These are phyloP conservation scores for Suillus occidentalis DNA, from an alignment of 768 basidiomycete genomes.

Conservation along the genomic window DNA sequence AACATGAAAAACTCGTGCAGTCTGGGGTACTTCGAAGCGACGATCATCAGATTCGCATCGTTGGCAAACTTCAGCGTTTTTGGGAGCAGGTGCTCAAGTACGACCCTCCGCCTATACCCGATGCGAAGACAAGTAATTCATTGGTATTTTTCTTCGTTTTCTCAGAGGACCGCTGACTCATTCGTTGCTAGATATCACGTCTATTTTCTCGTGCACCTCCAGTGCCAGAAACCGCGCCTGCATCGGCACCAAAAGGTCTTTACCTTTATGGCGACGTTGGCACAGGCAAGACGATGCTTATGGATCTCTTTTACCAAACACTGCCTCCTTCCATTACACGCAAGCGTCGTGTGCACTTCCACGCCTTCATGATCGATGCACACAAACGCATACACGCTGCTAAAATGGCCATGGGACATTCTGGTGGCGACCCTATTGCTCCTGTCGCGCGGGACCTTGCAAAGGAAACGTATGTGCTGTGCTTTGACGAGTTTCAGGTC, in stretches of 20 bases:
- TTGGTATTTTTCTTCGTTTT: conserved; percentile 27
- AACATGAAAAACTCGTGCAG: conserved; percentile 49
- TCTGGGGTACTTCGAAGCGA: conserved; percentile 67
- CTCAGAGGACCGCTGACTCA: conserved; percentile 32
- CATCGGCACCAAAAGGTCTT: conserved; percentile 74
- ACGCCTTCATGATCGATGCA: conserved; percentile 99
- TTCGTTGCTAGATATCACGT: conserved; percentile 21
- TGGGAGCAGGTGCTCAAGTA: conserved; percentile 73
- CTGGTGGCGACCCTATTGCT: conserved; percentile 78
- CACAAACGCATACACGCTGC: conserved; percentile 88
- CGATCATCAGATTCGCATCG: conserved; percentile 80
- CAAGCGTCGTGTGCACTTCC: conserved; percentile 93
- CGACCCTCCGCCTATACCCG: conserved; percentile 63
- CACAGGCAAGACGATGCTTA: conserved; percentile 98
- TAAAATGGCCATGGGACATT: conserved; percentile 66
- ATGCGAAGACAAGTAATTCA: conserved; percentile 31
- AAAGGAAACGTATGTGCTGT: conserved; percentile 78
- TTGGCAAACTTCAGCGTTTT: conserved; percentile 77
- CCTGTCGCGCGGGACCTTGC: conserved; percentile 89
- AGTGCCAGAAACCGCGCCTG: conserved; percentile 37
- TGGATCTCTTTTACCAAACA: conserved; percentile 94
- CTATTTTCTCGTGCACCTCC: conserved; percentile 29
- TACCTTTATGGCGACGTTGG: conserved; percentile 98
- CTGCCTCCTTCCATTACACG: conserved; percentile 64
- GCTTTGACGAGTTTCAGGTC: conserved; percentile 99